Base-by-base conservation (phyloP, 2,329 filamentous ascomycete species). In the Ophiostoma sp. region DNA sequence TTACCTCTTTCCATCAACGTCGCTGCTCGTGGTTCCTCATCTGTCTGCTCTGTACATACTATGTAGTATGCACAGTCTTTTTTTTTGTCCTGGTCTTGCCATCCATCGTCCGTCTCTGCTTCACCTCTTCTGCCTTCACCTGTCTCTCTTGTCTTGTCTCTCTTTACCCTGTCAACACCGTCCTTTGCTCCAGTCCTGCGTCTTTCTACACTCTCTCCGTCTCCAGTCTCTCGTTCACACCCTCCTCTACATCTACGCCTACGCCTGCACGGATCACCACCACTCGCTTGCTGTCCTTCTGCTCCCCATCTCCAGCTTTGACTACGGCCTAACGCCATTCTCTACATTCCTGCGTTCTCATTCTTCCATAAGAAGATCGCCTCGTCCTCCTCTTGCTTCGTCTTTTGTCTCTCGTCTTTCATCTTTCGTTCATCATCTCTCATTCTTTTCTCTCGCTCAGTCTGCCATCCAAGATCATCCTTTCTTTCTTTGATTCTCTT, bases 281-380 rank as follows among this genome's bases (percentile, higher is more conserved):
- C 44, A 48, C 44, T 48, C 44, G 20, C 17, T 48, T 48, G 44
- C 11, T 48, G 36, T 39, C 36, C 10, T 13, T 8, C 36, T 10
- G 10, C 36, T 39, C 36, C 8, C 36, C 36, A 39, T 39, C 36
- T 39, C 13, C 36, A 11, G 10, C 36, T 39, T 10, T 3, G 10
- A 11, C 44, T 13, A 48, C 15, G 6, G 3, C 17, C 48, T n/a
- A 23, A 57, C 52, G 44, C 4, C 52, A 57, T 41, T 35, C 54
- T 35, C 10, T 67, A 33, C 60, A 62, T 33, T 67, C 44, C 57
- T 52, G 11, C 44, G 27, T 33, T 11, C 15, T 31, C n/a, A 41
- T 57, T 67, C 54, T n/a, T 48, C 36, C 15, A 66, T 66, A 39
- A 57, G 52, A 62, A 62, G 57, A 62, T 33, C 64, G 36, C 23